Base-by-base conservation (phyloP, 2,329 filamentous ascomycete species). In the Exophiala oligosperma region DNA sequence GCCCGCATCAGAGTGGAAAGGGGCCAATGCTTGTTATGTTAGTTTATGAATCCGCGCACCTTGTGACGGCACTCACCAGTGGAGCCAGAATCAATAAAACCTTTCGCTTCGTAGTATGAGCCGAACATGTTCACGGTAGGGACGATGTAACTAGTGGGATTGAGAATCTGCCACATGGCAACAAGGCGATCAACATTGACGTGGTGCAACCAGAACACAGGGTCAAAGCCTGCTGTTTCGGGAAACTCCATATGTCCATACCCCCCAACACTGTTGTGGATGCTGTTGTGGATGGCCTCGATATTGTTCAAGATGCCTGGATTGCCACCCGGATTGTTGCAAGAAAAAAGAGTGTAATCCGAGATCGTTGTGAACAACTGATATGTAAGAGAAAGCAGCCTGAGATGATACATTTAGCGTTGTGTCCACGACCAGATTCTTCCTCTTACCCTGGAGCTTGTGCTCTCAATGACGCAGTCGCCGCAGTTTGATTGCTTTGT, bases 181-280 rank as follows among this genome's bases (percentile, higher is more conserved):
- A 91, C 84, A 28, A 90, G 73, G 2, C 91, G 84, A 68, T 95
- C 91, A 6, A 91, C 82, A 72, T 89, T 92, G 62, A 72, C 67
- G 67, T 93, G 90, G 67, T 93, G 89, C 7, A 93, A 74, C 74
- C 88, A 90, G 73, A 93, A 92, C 11, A 90, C 76, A 0, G 90
- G 90, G 68, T 95, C 91, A 69, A 91, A 95, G 0, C 88, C 83
- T 1, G 90, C 89, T 65, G 88, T 88, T 17, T 85, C 84, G 32
- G 86, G 84, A 71, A 84, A 88, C 43, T 81, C 84, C 83, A 89
- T 88, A 66, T 91, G 88, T 1, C 88, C 79, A 58, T 74, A 71
- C 53, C 81, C 74, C 32, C 82, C 89, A 2, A 81, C 77, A 49
- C 81, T 77, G 32, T 80, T 80, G 62, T 81, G 79, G 35, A 81